Evolutionary conservation across 2,329 filamentous ascomycete genomes (phyloP).

Genomic region (Beauveria medogensis): DNA sequence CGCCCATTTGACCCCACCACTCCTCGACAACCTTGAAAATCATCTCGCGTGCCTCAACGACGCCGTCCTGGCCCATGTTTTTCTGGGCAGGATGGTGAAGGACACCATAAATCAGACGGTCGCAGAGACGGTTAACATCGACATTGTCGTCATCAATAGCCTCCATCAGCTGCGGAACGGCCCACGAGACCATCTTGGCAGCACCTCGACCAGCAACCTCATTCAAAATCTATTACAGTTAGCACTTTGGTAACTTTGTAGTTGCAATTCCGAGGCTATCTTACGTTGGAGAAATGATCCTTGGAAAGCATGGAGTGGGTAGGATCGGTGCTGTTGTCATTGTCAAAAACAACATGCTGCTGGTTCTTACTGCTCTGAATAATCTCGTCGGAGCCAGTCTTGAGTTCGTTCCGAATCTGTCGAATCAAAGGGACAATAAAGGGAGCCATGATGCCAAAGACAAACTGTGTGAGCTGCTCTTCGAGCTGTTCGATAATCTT

Average conservation of each 20-base stretch:
- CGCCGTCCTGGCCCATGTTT: slow-evolving; percentile 60
- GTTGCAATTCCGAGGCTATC: background rate
- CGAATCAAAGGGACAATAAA: slow-evolving; percentile 78
- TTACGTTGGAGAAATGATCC: slow-evolving; percentile 82
- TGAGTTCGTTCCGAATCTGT: slow-evolving; percentile 80
- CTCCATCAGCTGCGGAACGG: slow-evolving; percentile 79
- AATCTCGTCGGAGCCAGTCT: slow-evolving; percentile 77
- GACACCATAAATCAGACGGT: slow-evolving; percentile 72
- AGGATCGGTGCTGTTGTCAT: slow-evolving; percentile 69
- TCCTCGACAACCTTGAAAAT: slow-evolving; percentile 76
- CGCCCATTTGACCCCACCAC: slow-evolving; percentile 70
- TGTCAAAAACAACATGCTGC: slow-evolving; percentile 78
- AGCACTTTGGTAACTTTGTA: background rate
- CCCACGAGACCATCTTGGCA: slow-evolving; percentile 71
- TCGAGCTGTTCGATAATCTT: slow-evolving; percentile 80
- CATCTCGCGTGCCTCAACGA: slow-evolving; percentile 59
- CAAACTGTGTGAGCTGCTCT: slow-evolving; percentile 80
- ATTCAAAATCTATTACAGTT: slow-evolving; percentile 57
- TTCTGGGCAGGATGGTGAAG: slow-evolving; percentile 84
- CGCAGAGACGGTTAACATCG: slow-evolving; percentile 62
- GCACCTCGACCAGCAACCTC: slow-evolving; percentile 80
- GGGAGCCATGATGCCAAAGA: slow-evolving; percentile 85
- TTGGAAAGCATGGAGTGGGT: slow-evolving; percentile 85
- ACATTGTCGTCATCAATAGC: slow-evolving; percentile 73
- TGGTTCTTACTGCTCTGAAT: slow-evolving; percentile 77